Evolutionary conservation across 2,329 filamentous ascomycete genomes (phyloP), one percentile per base, ranked within the genome.

Genomic region (Ophiocordyceps camponoti-saundersi): DNA sequence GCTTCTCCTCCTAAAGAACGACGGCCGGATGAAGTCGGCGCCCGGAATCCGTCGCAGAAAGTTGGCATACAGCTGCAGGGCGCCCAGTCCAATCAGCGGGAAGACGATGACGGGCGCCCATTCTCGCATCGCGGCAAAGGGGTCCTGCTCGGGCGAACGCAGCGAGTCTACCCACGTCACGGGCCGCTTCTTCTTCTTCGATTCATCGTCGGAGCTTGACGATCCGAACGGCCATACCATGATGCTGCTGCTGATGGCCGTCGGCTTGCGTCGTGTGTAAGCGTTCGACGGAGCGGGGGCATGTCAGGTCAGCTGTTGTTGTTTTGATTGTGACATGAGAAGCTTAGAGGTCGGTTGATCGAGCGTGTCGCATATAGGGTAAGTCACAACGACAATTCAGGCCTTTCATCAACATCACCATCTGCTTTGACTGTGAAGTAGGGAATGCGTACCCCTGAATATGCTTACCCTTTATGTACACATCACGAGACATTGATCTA

Each of bases 31-130:
- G 59, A 88, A 75, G 22, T 75, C 71, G 34, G 85, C 77, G 48
- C 79, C 81, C 4, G 88, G 88, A 48, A 96, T 86, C 46, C 92
- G 84, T 34, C 87, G 82, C 44, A 98, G 69, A 59, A 89, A 92
- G 48, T 73, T 81, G 55, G 75, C 77, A 65, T 89, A 89, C 44
- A 89, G 55, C 45, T 66, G 64, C 36, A 68, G 50, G 15, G 62
- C 61, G 15, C 59, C 60, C 21, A 67, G 58, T 23, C 63, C 63
- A 13, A 59, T 56, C 13, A 68, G 54, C 6, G 64, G 65, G 48
- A 64, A 61, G 5, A 60, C 46, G 13, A 65, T 61, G 11, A 63
- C 55, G 1, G 65, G 65, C 20, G 20, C 40, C 20, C 21, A 42
- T 16, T 42, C 40, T 16, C 40, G 12, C 20, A 16, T 13, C 20